These are phyloP conservation scores for Plasmopara viticola DNA, from an alignment of 352 stramenopile species.

Conservation along the genomic window DNA sequence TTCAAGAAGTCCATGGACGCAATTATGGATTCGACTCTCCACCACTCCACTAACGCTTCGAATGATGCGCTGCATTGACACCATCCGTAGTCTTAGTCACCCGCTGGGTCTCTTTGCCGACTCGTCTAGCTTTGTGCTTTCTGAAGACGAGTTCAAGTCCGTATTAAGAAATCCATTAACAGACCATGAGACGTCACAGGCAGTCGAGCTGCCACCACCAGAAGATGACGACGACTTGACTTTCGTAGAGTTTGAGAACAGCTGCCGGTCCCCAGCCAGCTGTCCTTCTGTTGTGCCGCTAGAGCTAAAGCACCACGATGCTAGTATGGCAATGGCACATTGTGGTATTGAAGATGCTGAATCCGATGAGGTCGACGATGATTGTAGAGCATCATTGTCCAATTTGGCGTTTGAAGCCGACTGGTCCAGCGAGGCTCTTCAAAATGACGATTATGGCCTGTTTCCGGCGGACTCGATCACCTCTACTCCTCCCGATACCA, in stretches of 20 bases:
- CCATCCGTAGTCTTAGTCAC: constrained; percentile 37
- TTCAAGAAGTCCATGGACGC: constrained; percentile 10
- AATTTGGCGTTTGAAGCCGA: constrained; percentile 75
- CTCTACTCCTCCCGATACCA: constrained; percentile 7
- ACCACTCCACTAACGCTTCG: constrained; percentile 63
- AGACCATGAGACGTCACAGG: constrained; percentile 5
- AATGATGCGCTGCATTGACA: constrained; percentile 77
- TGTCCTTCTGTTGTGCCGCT: constrained; percentile 36
- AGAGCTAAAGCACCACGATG: constrained; percentile 42
- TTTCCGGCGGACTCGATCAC: constrained; percentile 5
- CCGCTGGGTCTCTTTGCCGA: constrained; percentile 54
- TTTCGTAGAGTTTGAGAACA: constrained; percentile 29
- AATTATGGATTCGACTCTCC: constrained; percentile 50
- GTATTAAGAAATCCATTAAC: constrained; percentile 24
- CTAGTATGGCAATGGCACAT: constrained; percentile 22
- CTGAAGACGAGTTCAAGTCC: constrained; percentile 48
- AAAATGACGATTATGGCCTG: background rate
- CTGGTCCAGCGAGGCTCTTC: constrained; percentile 40
- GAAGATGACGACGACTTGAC: constrained; percentile 25
- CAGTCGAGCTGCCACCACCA: constrained; percentile 2
- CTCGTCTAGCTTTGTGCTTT: constrained; percentile 66
- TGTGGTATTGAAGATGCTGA: constrained; percentile 8
- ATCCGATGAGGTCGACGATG: constrained; percentile 18
- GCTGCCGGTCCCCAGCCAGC: constrained; percentile 19
- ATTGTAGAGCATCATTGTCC: constrained; percentile 43